Evolutionary conservation across 2,329 filamentous ascomycete species (phyloP).

Genomic region (Zymoseptoria pseudotritici): DNA sequence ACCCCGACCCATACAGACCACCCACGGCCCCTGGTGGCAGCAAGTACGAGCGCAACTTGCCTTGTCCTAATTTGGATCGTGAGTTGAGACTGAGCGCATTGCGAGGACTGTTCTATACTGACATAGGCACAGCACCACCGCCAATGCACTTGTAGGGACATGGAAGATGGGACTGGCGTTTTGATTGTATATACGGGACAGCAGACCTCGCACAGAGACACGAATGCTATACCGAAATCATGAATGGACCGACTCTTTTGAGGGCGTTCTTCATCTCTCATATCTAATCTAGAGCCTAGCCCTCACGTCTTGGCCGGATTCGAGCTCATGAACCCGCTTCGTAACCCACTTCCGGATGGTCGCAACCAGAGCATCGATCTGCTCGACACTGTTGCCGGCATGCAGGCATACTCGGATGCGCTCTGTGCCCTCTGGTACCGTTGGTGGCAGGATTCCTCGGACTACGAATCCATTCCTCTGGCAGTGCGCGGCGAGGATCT

Average conservation of each 20-base stretch:
- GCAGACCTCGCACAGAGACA: not conserved
- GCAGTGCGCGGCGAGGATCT: conserved; percentile 52
- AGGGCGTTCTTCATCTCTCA: not conserved
- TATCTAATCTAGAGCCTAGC: conserved; percentile 5
- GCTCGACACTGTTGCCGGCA: conserved; percentile 52
- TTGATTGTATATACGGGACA: conserved; percentile 18
- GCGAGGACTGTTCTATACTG: not conserved
- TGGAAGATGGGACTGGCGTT: conserved; percentile 9
- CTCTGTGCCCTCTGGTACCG: conserved; percentile 56
- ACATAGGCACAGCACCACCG: conserved; percentile 39
- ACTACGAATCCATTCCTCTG: conserved; percentile 54
- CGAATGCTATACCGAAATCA: not conserved
- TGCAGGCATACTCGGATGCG: conserved; percentile 62
- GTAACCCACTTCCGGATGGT: conserved; percentile 45
- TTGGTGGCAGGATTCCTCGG: conserved; percentile 60
- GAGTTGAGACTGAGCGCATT: conserved; percentile 34
- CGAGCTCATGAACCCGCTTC: conserved; percentile 8
- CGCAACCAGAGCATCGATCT: conserved; percentile 49
- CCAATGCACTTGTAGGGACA: conserved; percentile 38
- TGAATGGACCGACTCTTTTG: not conserved
- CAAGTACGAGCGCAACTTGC: conserved; percentile 92
- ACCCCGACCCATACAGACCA: conserved; percentile 84
- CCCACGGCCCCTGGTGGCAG: conserved; percentile 93
- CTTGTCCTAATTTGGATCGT: conserved; percentile 73
- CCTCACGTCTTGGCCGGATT: not conserved